Base-by-base conservation (phyloP, 2,329 filamentous ascomycete genomes). In the Penicillium sp. region DNA sequence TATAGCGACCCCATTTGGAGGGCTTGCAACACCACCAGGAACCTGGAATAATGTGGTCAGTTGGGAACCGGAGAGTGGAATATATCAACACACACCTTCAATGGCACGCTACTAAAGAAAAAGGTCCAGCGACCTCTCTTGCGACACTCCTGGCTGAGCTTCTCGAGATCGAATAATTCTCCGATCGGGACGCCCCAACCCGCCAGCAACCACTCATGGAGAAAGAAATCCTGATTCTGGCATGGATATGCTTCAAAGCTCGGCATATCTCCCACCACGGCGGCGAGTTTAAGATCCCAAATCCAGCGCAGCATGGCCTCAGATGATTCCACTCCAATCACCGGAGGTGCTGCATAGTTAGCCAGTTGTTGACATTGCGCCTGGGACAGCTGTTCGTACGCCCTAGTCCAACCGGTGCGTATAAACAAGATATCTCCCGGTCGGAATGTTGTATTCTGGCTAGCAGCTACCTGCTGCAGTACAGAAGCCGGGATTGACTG, bases 401-500 rank as follows among this genome's bases (percentile, higher is more conserved):
- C 77, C 16, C 75, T 69, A 0, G 76, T 76, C 70, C 79, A 84
- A 9, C 82, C 83, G 0, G 78, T 78, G 25, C 82, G 78, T 41
- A 85, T 73, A 59, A 86, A 76, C 40, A 86, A 73, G 30, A 86
- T 82, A 55, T 86, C 84, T 14, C 84, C 83, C 4, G 67, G 66
- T 6, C 69, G 71, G 40, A 83, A 75, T 1, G 69, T 66, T 0
- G 76, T 74, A 19, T 74, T 72, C 60, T 82, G 75, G 40, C 72
- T 72, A 53, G 69, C 65, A 0, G 78, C 78, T 9, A 83, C 73
- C 25, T 74, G 68, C 46, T 78, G 67, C 1, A 85, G 69, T 1
- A 72, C 69, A 0, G 68, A 66, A 1, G 80, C 64, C 0, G 79
- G 71, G 47, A 85, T 82, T 1, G 71, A 62, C 7, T 69, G 69